Evolutionary conservation across 2,329 filamentous ascomycete species (phyloP).

Genomic region (Neurospora sp.): DNA sequence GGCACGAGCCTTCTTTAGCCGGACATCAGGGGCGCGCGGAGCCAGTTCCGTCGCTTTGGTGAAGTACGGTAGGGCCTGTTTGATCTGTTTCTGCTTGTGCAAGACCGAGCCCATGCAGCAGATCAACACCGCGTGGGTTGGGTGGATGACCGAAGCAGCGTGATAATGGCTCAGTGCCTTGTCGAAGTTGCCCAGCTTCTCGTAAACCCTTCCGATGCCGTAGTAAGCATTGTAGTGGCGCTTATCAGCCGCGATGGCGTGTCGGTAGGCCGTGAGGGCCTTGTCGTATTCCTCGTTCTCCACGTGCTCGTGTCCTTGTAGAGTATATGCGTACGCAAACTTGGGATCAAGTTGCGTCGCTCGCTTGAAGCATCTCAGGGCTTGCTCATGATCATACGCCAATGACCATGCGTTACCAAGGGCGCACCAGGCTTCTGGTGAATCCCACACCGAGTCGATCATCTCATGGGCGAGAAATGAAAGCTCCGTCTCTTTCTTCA

Average conservation of each 20-base stretch:
- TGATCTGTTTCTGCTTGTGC: constrained; percentile 78
- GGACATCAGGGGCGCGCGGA: constrained; percentile 69
- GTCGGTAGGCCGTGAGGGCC: constrained; percentile 76
- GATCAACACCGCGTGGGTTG: constrained; percentile 83
- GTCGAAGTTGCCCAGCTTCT: constrained; percentile 83
- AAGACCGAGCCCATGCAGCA: constrained; percentile 86
- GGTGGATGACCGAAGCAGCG: constrained; percentile 80
- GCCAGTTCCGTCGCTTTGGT: constrained; percentile 73
- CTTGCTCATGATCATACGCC: constrained; percentile 86
- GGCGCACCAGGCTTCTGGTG: constrained; percentile 92
- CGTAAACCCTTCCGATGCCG: constrained; percentile 72
- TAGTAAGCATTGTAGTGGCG: constrained; percentile 99
- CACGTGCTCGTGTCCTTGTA: constrained; percentile 93
- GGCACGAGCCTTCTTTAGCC: constrained; percentile 87
- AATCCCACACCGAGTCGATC: constrained; percentile 76
- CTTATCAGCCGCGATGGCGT: constrained; percentile 74
- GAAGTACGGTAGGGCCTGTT: constrained; percentile 72
- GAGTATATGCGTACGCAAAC: constrained; percentile 90
- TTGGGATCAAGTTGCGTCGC: constrained; percentile 83
- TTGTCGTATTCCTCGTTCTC: constrained; percentile 97
- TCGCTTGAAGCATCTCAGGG: constrained; percentile 86
- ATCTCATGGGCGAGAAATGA: constrained; percentile 88
- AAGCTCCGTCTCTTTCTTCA: constrained; percentile 84
- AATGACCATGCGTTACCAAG: constrained; percentile 92
- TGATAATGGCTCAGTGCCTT: constrained; percentile 89